Base-by-base conservation (phyloP, 202 grass and related monocot species). In the Zizania palustris region DNA sequence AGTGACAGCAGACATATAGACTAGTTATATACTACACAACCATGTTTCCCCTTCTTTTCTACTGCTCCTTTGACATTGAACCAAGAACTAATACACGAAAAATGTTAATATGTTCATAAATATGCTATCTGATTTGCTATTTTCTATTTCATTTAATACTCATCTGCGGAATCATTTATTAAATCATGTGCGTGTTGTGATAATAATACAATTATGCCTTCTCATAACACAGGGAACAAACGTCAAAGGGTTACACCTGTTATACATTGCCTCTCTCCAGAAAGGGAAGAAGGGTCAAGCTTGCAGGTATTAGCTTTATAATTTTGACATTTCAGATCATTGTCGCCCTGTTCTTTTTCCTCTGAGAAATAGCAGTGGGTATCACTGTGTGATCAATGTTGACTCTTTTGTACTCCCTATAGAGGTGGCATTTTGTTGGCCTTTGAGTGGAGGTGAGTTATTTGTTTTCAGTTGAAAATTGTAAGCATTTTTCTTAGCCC, bases 301-400 rank as follows among this genome's bases (percentile, higher is more conserved):
- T 75, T 83, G 42, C 71, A 90, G 88, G 88, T 90, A 72, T 83
- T 45, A 48, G 44, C 36, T 75, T 77, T 58, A 38, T 16, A 53
- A 5, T 60, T 51, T 67, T 62, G 11, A 70, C 63, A 40, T 69
- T 71, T 69, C 35, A 64, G 3, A 45, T 63, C 16, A 14, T 37
- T 77, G 54, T 4, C 4, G 10, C 45, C 74, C 11, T 63, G 35
- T 14, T 39, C 13, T 39, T 45, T 70, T 61, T 74, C 20, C n/a
- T 65, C 56, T 57, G 64, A 35, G 41, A 71, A 66, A 65, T 57
- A 22, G 42, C 65, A 77, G 6, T 19, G 18, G 20, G 41, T 65
- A 12, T 8, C 45, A 71, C 57, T 74, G 34, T 22, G 54, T 34
- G 63, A 4, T 28, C 40, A 60, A 28, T 60, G 4, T 21, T 69